Evolutionary conservation across 75 land plant genomes (phyloP).

Genomic region (Pinus taeda): DNA sequence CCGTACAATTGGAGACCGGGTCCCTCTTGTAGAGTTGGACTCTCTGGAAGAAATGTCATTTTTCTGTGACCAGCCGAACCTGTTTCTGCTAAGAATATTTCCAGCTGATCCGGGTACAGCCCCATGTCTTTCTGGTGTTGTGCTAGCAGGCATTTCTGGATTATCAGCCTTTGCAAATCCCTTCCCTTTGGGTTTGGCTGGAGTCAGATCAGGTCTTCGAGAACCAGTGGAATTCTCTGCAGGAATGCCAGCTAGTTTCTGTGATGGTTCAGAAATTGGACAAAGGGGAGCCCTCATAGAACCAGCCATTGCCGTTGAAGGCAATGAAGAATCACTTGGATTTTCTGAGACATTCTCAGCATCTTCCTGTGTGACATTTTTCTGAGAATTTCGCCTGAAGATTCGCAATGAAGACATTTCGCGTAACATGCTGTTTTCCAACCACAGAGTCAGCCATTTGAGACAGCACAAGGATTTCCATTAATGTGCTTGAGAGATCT

Average conservation of each 20-base stretch:
- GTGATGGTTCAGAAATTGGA: constrained; percentile 37
- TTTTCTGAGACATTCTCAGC: constrained; percentile 48
- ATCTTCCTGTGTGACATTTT: constrained; percentile 22
- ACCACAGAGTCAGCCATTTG: neutral
- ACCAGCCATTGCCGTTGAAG: constrained; percentile 11
- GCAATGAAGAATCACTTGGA: constrained; percentile 14
- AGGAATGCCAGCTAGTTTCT: constrained; percentile 13
- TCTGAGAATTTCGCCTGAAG: constrained; percentile 39
- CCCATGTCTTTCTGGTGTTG: constrained; percentile 50
- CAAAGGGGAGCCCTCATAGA: constrained; percentile 41
- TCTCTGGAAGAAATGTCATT: constrained; percentile 3
- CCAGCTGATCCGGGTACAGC: constrained; percentile 2
- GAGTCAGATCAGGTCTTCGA: constrained; percentile 35
- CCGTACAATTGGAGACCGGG: constrained; percentile 2
- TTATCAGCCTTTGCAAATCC: constrained; percentile 10
- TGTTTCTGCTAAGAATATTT: constrained; percentile 16
- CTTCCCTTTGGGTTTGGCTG: constrained; percentile 32
- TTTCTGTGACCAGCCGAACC: constrained; percentile 60
- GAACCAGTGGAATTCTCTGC: constrained; percentile 6
- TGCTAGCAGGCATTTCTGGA: constrained; percentile 8
- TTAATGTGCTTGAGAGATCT: too few relatives aligned
- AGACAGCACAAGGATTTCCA: too few relatives aligned
- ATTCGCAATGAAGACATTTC: constrained; percentile 33
- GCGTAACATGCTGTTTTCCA: constrained; percentile 51
- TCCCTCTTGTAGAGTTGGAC: neutral